Evolutionary conservation across 768 basidiomycete genomes (phyloP).

Genomic region (Clavulina sp.): DNA sequence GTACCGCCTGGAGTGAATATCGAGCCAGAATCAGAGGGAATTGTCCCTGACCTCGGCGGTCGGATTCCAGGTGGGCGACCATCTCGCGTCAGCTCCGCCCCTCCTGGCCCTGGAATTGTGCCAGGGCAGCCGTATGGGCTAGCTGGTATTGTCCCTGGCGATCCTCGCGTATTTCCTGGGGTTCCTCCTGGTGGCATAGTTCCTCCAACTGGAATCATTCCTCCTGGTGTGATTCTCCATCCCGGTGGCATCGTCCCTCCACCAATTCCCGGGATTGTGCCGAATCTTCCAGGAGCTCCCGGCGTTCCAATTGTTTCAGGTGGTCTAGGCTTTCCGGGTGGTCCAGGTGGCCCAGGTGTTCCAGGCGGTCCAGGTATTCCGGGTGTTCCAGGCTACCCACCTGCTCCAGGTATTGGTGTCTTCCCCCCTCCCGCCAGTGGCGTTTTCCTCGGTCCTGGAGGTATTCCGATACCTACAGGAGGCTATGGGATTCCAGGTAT

Average conservation of each 20-base stretch:
- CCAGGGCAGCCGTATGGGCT: neutral
- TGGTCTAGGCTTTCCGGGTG: neutral
- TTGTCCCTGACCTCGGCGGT: too few species aligned
- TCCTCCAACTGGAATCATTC: neutral
- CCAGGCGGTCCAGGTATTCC: neutral
- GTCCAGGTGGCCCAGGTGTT: neutral
- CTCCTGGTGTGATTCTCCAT: neutral
- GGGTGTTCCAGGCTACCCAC: neutral
- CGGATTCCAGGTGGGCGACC: too few species aligned
- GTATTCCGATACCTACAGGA: neutral
- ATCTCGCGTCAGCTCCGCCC: too few species aligned
- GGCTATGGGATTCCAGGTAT: neutral
- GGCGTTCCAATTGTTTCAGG: neutral
- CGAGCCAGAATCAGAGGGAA: too few species aligned
- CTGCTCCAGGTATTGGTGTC: too few species aligned
- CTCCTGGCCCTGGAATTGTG: neutral
- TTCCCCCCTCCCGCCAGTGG: too few species aligned
- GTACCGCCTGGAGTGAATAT: too few species aligned
- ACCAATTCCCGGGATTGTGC: neutral
- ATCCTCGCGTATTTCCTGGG: neutral
- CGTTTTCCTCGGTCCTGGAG: too few species aligned
- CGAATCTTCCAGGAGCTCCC: neutral
- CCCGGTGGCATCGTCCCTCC: neutral
- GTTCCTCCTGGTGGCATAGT: neutral
- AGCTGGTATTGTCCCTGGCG: neutral